These are phyloP conservation scores for Cryphonectria parasitica DNA, from an alignment of 2,329 filamentous ascomycete species.

Conservation along the genomic window DNA sequence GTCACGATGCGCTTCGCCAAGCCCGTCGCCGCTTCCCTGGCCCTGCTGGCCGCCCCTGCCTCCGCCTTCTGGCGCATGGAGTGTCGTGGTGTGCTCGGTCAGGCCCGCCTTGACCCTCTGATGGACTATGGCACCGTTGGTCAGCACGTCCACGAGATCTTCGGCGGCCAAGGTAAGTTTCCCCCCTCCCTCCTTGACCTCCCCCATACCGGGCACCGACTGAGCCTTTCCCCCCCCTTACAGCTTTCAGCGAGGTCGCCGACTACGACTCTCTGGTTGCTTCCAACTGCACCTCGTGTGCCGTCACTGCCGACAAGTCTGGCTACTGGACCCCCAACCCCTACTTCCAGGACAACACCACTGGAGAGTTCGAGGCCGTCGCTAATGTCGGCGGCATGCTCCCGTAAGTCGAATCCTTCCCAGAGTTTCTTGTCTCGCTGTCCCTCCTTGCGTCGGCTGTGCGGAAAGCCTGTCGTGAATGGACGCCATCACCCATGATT, in stretches of 20 bases:
- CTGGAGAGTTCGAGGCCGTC: slow-evolving; percentile 70
- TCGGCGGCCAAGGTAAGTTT: slow-evolving; percentile 74
- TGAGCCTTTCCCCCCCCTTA: not conserved
- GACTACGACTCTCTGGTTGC: slow-evolving; percentile 59
- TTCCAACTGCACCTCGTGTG: slow-evolving; percentile 79
- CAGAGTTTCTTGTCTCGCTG: not conserved
- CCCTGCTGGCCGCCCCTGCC: slow-evolving; percentile 36
- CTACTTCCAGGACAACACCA: slow-evolving; percentile 71
- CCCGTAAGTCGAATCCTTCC: slow-evolving; percentile 61
- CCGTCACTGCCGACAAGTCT: slow-evolving; percentile 80
- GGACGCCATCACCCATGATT: not conserved
- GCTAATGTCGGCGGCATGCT: slow-evolving; percentile 81
- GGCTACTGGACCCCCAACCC: slow-evolving; percentile 82
- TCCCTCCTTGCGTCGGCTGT: not conserved
- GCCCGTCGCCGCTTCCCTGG: slow-evolving; percentile 12
- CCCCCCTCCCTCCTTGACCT: not conserved
- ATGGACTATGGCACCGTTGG: slow-evolving; percentile 63
- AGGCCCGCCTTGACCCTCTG: slow-evolving; percentile 78
- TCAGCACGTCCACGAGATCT: slow-evolving; percentile 73
- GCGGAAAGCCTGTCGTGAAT: not conserved
- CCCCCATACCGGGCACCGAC: not conserved
- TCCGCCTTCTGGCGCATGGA: slow-evolving; percentile 89
- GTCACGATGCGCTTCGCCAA: slow-evolving; percentile 26
- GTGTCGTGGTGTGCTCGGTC: slow-evolving; percentile 70
- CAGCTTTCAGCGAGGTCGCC: slow-evolving; percentile 68